Base-by-base conservation (phyloP, 768 basidiomycete genomes). In the Tulasnella sp. region DNA sequence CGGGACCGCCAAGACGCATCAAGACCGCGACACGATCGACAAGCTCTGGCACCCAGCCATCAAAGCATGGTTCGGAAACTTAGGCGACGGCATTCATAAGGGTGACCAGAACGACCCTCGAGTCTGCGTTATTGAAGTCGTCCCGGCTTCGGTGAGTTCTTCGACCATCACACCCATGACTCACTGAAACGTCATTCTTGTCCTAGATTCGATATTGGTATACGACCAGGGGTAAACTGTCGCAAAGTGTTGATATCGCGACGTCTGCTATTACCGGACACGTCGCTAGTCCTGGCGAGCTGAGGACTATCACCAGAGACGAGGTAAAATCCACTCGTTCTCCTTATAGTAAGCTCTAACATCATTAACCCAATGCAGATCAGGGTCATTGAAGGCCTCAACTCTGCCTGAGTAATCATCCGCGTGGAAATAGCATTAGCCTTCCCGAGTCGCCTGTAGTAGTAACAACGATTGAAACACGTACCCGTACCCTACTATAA, bases 51-150 rank as follows among this genome's bases (percentile, higher is more conserved):
- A 49, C 50, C 15, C 79, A 71, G n/a, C 62, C 71, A 60, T 78
- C 31, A 67, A 58, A 19, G 68, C 82, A 0, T 96, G 88, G 76
- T 93, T 93, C 63, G 88, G 86, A 35, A 84, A 94, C 65, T 73
- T 92, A 54, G 82, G 82, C 31, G 90, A 94, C 62, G 86, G 86
- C 15, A 70, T 84, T 5, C 90, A 92, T 68, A 83, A 80, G 63
- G 91, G 90, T n/a, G 79, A 83, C 63, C 75, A 75, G 29, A 71
- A 75, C 45, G 92, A 94, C 62, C 87, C 90, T 0, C 79, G 91
- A 23, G 76, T 96, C 3, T 75, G 81, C 6, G 67, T 86, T 34
- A 86, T 94, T 62, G 79, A 88, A 67, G 77, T 96, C 53, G 68
- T 83, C 51, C 87, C 89, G 0, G 75, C 80, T 34, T 83, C 86